phyloP scores from a whole-genome alignment of 2,329 filamentous ascomycete genomes.

The Hypoxylon sp. region DNA sequence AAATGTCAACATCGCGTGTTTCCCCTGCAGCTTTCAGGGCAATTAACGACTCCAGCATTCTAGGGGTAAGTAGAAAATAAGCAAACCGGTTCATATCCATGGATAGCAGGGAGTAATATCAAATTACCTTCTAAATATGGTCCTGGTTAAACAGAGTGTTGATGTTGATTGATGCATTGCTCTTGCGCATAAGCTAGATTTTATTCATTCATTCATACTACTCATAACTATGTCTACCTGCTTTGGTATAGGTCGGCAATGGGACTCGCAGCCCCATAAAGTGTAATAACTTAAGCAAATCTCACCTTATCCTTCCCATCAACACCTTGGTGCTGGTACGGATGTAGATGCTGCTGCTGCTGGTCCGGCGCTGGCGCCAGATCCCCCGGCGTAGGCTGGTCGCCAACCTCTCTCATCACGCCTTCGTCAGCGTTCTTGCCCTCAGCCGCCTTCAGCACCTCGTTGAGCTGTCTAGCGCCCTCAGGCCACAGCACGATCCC shows the following conservation, averaged over 20 bases:
- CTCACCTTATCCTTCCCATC: constrained; percentile 25
- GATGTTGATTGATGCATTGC: too few relatives aligned
- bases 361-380: constrained; percentile 39
- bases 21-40: too few relatives aligned
- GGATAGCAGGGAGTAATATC: too few relatives aligned
- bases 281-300: constrained; percentile 8
- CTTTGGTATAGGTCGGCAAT: neutral
- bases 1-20: too few relatives aligned
- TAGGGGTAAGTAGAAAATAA: too few relatives aligned
- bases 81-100: too few relatives aligned
- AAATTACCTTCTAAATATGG: neutral
- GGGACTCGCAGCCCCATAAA: too few relatives aligned
- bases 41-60: too few relatives aligned
- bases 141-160: neutral
- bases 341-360: constrained; percentile 14
- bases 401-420: constrained; percentile 44
- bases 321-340: neutral
- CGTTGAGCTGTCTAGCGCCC: constrained; percentile 57
- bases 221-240: neutral
- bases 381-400: constrained; percentile 50
- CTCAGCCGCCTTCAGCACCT: constrained; percentile 59
- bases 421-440: constrained; percentile 50
- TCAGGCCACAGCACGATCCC: constrained; percentile 58
- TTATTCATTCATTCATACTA: constrained; percentile 7
- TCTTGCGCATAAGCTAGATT: too few relatives aligned